Evolutionary conservation across 306 rosid species (phyloP).

Genomic region (Sicyos baderoa): DNA sequence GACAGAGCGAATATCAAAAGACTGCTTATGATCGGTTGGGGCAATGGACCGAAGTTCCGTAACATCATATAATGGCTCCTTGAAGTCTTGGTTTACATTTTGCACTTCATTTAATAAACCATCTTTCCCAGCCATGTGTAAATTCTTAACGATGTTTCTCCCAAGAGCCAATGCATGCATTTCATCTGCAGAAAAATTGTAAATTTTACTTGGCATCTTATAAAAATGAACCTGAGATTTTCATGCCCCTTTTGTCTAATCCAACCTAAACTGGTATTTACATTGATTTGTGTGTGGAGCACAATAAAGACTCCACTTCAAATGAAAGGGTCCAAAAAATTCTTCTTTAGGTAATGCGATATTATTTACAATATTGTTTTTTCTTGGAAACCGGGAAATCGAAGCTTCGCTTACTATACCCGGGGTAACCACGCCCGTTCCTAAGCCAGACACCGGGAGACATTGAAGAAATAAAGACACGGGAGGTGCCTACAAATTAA

Average conservation of each 20-base stretch:
- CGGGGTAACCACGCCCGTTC: too few species aligned
- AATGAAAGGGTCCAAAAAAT: not conserved
- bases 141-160: slow-evolving; percentile 74
- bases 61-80: slow-evolving; percentile 63
- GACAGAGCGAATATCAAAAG: slow-evolving; percentile 77
- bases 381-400: too few species aligned
- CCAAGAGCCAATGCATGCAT: slow-evolving; percentile 83
- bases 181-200: slow-evolving; percentile 51
- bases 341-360: not conserved
- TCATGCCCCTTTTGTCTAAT: not conserved
- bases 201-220: slow-evolving; percentile 17
- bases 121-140: slow-evolving; percentile 85
- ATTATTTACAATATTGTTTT: not conserved
- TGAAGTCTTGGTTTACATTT: slow-evolving; percentile 33
- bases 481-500: too few species aligned
- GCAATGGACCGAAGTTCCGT: slow-evolving; percentile 85
- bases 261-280: not conserved
- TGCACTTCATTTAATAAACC: slow-evolving; percentile 33
- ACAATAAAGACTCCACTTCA: not conserved
- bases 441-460: too few species aligned
- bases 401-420: too few species aligned
- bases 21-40: slow-evolving; percentile 80
- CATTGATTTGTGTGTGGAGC: not conserved
- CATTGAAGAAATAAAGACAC: too few species aligned
- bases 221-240: slow-evolving; percentile 8